Evolutionary conservation across 78 protist genomes (phyloP).

Genomic region (Pelomyxa schiedti): DNA sequence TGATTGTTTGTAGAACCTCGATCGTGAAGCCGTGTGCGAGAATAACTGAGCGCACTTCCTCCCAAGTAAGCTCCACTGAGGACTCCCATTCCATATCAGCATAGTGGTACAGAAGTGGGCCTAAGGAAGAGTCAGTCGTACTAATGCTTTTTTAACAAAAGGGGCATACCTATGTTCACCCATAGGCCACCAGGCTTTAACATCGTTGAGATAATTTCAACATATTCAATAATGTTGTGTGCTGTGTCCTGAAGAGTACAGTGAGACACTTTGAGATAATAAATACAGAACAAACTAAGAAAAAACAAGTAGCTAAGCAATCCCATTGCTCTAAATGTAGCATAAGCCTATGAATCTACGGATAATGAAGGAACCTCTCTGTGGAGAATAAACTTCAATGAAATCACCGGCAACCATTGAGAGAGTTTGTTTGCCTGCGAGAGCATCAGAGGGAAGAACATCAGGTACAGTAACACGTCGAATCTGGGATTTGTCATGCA

Average conservation of each 20-base stretch:
- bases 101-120: conserved; percentile 16
- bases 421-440: not conserved
- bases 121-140: not conserved
- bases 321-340: conserved; percentile 23
- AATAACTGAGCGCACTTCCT: not conserved
- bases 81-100: not conserved
- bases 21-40: not conserved
- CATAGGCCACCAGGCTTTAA: conserved; percentile 1
- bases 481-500: no score
- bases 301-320: conserved; percentile 54
- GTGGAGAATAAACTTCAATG: conserved; percentile 37
- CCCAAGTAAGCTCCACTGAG: not conserved
- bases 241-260: no score
- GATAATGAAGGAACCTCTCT: no score
- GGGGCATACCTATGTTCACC: not conserved
- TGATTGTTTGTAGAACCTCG: not conserved
- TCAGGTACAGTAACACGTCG: conserved; percentile 34
- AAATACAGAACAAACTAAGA: no score
- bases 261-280: no score
- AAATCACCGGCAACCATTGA: conserved; percentile 73
- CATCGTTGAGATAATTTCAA: not conserved
- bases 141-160: not conserved
- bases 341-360: not conserved
- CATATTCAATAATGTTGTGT: not conserved
- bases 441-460: not conserved